Evolutionary conservation across 306 rosid genomes (phyloP).

Genomic region (Cyamopsis tetragonoloba): DNA sequence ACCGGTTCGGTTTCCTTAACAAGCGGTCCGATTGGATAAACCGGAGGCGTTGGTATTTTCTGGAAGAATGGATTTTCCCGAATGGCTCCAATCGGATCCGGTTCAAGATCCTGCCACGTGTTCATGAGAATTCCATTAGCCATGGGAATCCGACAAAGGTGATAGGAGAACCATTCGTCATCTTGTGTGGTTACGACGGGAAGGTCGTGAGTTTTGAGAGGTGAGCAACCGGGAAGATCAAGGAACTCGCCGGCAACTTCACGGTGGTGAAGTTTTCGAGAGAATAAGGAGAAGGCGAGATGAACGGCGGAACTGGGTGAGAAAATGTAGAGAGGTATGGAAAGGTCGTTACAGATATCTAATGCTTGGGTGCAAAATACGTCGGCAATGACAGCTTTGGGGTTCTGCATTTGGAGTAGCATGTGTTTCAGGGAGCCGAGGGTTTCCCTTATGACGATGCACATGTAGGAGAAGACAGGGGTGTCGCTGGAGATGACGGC

Average conservation of each 20-base stretch:
- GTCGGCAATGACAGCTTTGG: slow-evolving; percentile 37
- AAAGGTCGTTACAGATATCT: slow-evolving; percentile 27
- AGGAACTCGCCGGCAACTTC: slow-evolving; percentile 44
- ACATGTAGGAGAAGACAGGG: slow-evolving; percentile 9
- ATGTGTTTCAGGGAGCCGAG: slow-evolving; percentile 21
- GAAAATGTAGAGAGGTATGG: slow-evolving; percentile 34
- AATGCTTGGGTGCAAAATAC: slow-evolving; percentile 47
- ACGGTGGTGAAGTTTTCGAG: slow-evolving; percentile 40
- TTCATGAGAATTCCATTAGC: slow-evolving; percentile 34
- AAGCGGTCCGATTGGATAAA: slow-evolving; percentile 38
- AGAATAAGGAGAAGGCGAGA: slow-evolving; percentile 34
- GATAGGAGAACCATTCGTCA: slow-evolving; percentile 35
- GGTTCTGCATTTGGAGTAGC: slow-evolving; percentile 14
- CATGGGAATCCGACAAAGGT: slow-evolving; percentile 28
- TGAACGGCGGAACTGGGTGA: slow-evolving; percentile 36
- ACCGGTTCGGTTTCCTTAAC: slow-evolving; percentile 21
- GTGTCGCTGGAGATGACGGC: background rate
- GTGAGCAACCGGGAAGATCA: slow-evolving; percentile 43
- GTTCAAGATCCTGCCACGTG: slow-evolving; percentile 47
- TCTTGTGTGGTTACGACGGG: too few relatives aligned
- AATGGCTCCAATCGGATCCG: slow-evolving; percentile 24
- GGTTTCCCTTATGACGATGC: slow-evolving; percentile 22
- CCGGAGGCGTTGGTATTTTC: slow-evolving; percentile 18
- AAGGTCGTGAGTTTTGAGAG: slow-evolving; percentile 27
- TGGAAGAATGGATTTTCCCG: slow-evolving; percentile 33